Evolutionary conservation across 768 basidiomycete species (phyloP).

Genomic region (Serendipita sp.): DNA sequence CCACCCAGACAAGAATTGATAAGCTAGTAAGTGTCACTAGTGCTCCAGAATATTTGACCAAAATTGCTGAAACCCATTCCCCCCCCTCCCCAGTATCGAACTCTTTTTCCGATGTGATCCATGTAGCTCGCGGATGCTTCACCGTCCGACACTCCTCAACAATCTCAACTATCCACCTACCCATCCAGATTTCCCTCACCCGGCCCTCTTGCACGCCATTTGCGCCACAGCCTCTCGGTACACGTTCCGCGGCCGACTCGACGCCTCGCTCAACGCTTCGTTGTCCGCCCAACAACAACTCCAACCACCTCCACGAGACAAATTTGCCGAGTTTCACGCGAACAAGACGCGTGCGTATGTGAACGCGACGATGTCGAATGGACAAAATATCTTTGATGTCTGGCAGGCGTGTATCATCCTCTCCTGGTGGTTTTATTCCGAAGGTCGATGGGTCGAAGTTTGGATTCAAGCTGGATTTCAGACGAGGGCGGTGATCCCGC

Average conservation of each 20-base stretch:
- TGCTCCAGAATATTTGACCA: neutral
- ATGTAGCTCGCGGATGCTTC: slow-evolving; percentile 69
- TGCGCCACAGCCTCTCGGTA: slow-evolving; percentile 74
- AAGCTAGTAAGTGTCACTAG: neutral
- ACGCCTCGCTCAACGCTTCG: slow-evolving; percentile 47
- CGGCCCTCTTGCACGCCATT: slow-evolving; percentile 81
- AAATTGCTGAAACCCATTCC: too few relatives aligned
- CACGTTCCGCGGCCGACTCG: slow-evolving; percentile 53
- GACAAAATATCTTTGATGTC: slow-evolving; percentile 71
- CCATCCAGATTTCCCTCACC: slow-evolving; percentile 74
- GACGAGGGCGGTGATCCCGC: slow-evolving; percentile 62
- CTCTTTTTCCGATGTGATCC: slow-evolving; percentile 82
- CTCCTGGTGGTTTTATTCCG: slow-evolving; percentile 84
- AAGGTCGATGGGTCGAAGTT: slow-evolving; percentile 79
- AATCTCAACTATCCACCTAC: slow-evolving; percentile 66
- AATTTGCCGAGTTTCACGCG: slow-evolving; percentile 76
- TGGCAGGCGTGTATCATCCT: slow-evolving; percentile 76
- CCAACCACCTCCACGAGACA: slow-evolving; percentile 38
- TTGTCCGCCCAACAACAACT: neutral
- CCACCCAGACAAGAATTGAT: slow-evolving; percentile 21
- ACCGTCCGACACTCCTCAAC: slow-evolving; percentile 62
- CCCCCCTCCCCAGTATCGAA: slow-evolving; percentile 39
- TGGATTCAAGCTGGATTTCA: slow-evolving; percentile 70
- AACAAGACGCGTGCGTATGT: slow-evolving; percentile 77
- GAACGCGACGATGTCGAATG: slow-evolving; percentile 79